Base-by-base conservation (phyloP, 2,329 filamentous ascomycete species). In the Ceratocystis alfenasii region DNA sequence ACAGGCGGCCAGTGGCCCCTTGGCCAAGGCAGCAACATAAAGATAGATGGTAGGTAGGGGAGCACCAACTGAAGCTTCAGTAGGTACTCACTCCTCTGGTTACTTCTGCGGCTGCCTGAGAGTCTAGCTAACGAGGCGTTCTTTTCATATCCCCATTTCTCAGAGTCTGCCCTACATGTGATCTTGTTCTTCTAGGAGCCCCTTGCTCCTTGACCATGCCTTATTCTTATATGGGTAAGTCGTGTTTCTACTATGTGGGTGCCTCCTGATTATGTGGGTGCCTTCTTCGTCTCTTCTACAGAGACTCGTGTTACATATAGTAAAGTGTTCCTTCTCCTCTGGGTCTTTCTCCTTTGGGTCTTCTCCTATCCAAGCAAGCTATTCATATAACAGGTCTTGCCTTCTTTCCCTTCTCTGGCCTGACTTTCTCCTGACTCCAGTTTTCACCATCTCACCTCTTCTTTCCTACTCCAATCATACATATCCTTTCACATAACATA, bases 351-450 rank as follows among this genome's bases (percentile, higher is more conserved):
- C 28, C 20, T 50, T 50, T 50, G 17, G 3, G 46, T 53, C n/a
- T 25, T 55, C 50, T 59, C 55, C 28, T 59, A 30, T 36, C 55
- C 8, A 3, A 10, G 28, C 15, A 7, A 33, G 28, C n/a, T 59
- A 59, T 59, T 59, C 55, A 33, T 59, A 59, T 36, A 59, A 59
- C 28, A 33, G 55, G 17, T 4, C 28, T 36, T 59, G 55, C 55
- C 28, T 59, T 30, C n/a, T 12, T 53, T 17, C 22, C 53, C n/a
- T 59, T 36, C 15, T 33, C 53, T 57, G 53, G 53, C 3, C 25
- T 10, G 12, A 33, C 22, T 12, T 57, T 33, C 25, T 33, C 53
- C 3, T 28, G 10, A 57, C 53, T 30, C n/a, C 10, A 22, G 6
- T 33, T 15, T 57, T 33, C 53, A 36, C 3, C 48, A 22, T 53